These are phyloP conservation scores for Cajanus cajan DNA, from an alignment of 306 rosid species.

Conservation along the genomic window DNA sequence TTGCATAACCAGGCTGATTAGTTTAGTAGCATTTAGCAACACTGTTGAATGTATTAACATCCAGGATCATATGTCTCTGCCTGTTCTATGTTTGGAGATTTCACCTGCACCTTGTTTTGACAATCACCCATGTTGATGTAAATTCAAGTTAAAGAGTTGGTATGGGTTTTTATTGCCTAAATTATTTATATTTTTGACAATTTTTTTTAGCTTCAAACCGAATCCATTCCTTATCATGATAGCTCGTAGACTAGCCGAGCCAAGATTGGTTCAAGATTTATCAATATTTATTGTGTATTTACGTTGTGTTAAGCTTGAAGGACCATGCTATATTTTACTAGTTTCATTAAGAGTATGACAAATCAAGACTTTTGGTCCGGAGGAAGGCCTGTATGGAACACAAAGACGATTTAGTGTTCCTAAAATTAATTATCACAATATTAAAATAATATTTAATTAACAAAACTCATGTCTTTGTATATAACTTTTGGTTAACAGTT, in stretches of 20 bases:
- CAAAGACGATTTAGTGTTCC: too few species aligned
- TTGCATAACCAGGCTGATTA: background rate
- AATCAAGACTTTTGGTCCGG: too few species aligned
- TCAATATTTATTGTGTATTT: too few species aligned
- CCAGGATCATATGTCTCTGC: background rate
- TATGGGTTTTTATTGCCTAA: background rate
- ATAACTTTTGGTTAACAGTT: too few species aligned
- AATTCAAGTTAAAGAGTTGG: background rate
- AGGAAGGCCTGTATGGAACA: too few species aligned
- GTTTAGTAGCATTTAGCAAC: background rate
- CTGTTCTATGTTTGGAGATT: background rate
- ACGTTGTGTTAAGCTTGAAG: too few species aligned
- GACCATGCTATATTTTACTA: too few species aligned
- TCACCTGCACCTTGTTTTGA: background rate
- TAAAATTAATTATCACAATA: too few species aligned
- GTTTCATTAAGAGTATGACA: too few species aligned
- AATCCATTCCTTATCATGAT: background rate
- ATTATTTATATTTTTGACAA: background rate
- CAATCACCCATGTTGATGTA: background rate
- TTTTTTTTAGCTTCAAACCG: background rate
- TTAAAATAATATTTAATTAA: too few species aligned
- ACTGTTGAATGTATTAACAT: background rate
- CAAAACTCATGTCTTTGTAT: too few species aligned
- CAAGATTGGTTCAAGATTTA: background rate
- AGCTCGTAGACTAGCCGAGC: background rate